These are phyloP conservation scores for Citeromyces nyonsensis DNA, from an alignment of 805 yeast species.

Conservation along the genomic window DNA sequence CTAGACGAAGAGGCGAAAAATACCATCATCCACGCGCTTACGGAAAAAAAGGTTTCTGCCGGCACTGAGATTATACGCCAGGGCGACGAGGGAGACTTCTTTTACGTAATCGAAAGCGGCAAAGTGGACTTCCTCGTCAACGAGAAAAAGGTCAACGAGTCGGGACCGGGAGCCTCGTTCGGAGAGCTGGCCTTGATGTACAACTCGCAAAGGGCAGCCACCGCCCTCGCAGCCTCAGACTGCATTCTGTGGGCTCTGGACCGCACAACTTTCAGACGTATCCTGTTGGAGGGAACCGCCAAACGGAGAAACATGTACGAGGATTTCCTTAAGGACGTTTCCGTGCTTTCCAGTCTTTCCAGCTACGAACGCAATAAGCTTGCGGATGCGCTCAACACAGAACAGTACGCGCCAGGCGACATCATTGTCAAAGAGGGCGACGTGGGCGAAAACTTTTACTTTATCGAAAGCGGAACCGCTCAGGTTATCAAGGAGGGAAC, in stretches of 20 bases:
- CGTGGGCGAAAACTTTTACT: constrained; percentile 57
- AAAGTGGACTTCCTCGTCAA: constrained; percentile 68
- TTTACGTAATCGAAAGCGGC: constrained; percentile 79
- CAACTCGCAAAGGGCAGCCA: constrained; percentile 95
- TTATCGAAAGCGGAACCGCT: constrained; percentile 74
- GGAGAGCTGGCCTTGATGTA: constrained; percentile 97
- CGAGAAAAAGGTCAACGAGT: constrained; percentile 50
- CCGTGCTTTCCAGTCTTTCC: constrained; percentile 58
- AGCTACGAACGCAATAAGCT: constrained; percentile 77
- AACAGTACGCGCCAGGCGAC: constrained; percentile 53
- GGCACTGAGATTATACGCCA: constrained; percentile 65
- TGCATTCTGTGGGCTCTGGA: constrained; percentile 85
- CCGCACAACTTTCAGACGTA: constrained; percentile 83
- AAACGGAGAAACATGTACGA: constrained; percentile 86
- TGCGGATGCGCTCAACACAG: constrained; percentile 87
- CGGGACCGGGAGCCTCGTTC: constrained; percentile 82
- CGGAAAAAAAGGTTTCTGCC: constrained; percentile 45
- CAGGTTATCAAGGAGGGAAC: constrained; percentile 47
- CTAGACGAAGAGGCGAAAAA: constrained; percentile 65
- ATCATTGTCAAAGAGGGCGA: constrained; percentile 80
- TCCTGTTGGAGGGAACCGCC: constrained; percentile 79
- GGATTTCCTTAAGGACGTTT: constrained; percentile 73
- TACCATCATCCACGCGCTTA: constrained; percentile 73
- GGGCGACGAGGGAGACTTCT: constrained; percentile 91
- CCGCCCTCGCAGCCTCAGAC: constrained; percentile 62